Percentiles rank a stretch among this genome's conserved stretches.
Conservation (phyloP, 2,329 filamentous ascomycete genomes). For the Venturia carpophila region DNA sequence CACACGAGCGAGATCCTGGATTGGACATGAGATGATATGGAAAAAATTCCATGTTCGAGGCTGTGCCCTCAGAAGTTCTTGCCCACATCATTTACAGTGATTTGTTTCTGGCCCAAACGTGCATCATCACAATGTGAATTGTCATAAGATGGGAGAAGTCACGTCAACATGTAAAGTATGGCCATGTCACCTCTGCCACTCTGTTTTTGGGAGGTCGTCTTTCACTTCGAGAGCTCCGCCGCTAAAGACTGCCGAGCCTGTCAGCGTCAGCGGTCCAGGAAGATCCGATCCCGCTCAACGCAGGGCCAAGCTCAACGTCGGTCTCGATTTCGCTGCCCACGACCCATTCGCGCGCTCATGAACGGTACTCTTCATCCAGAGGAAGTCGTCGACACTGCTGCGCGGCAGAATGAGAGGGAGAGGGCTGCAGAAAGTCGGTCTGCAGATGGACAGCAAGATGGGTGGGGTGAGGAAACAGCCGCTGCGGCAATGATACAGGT, state of each 20-base stretch:
- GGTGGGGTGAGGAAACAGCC: background rate
- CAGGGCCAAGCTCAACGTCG: background rate
- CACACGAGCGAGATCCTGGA: background rate
- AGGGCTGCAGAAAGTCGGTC: background rate
- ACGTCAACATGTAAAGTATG: background rate
- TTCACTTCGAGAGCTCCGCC: background rate
- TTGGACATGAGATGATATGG: background rate
- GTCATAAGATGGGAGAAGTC: background rate
- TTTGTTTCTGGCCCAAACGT: background rate
- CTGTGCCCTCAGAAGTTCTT: background rate
- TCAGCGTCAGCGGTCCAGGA: background rate
- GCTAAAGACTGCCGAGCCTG: background rate
- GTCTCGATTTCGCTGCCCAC: background rate
- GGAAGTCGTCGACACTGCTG: background rate
- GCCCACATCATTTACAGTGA: background rate
- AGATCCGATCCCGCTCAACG: background rate
- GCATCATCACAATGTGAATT: background rate
- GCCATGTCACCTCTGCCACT: background rate
- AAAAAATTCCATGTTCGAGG: background rate
- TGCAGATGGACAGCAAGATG: background rate
- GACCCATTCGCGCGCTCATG: background rate
- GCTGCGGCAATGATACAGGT: slow-evolving; percentile 16
- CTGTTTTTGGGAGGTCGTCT: background rate
- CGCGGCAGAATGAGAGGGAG: slow-evolving; percentile 9
- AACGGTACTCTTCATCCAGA: background rate